These are phyloP conservation scores for Globisporangium irregulare DNA, from an alignment of 352 stramenopile species.

Conservation along the genomic window DNA sequence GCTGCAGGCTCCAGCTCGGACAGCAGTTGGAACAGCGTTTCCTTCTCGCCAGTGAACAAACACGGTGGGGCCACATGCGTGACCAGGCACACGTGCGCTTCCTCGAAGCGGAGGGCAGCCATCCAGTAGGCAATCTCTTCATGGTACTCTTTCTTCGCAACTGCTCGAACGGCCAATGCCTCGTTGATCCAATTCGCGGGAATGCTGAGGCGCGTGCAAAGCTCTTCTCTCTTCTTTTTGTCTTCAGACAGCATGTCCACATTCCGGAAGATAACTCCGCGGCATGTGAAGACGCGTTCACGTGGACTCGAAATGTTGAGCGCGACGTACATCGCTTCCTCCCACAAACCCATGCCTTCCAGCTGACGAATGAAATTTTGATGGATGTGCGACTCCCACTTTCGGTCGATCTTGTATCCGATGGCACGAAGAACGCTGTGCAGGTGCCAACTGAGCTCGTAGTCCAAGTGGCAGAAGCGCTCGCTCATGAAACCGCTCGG, in stretches of 20 bases:
- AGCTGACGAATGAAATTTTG: slow-evolving; percentile 83
- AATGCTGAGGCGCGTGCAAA: slow-evolving; percentile 47
- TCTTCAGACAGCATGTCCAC: slow-evolving; percentile 46
- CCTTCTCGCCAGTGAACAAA: slow-evolving; percentile 66
- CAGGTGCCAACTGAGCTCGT: slow-evolving; percentile 79
- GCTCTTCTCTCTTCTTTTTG: slow-evolving; percentile 36
- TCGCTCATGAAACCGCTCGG: slow-evolving; percentile 47
- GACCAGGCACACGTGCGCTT: slow-evolving; percentile 61
- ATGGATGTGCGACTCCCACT: slow-evolving; percentile 77
- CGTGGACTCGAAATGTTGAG: slow-evolving; percentile 61
- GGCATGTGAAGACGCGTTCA: slow-evolving; percentile 59
- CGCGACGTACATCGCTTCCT: slow-evolving; percentile 76
- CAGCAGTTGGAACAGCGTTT: slow-evolving; percentile 49
- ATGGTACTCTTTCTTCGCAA: slow-evolving; percentile 43
- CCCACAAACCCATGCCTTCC: slow-evolving; percentile 56
- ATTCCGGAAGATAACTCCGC: slow-evolving; percentile 64
- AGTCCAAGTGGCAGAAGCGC: slow-evolving; percentile 47
- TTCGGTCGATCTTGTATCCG: slow-evolving; percentile 67
- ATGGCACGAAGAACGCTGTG: slow-evolving; percentile 68
- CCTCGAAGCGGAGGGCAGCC: slow-evolving; percentile 49
- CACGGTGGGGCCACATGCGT: slow-evolving; percentile 52
- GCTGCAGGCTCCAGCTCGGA: slow-evolving; percentile 54
- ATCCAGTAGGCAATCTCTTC: slow-evolving; percentile 80
- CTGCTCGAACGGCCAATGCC: slow-evolving; percentile 52
- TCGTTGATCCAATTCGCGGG: slow-evolving; percentile 71